Evolutionary conservation across 2,329 filamentous ascomycete genomes (phyloP).

Genomic region (Colletotrichum incanum): DNA sequence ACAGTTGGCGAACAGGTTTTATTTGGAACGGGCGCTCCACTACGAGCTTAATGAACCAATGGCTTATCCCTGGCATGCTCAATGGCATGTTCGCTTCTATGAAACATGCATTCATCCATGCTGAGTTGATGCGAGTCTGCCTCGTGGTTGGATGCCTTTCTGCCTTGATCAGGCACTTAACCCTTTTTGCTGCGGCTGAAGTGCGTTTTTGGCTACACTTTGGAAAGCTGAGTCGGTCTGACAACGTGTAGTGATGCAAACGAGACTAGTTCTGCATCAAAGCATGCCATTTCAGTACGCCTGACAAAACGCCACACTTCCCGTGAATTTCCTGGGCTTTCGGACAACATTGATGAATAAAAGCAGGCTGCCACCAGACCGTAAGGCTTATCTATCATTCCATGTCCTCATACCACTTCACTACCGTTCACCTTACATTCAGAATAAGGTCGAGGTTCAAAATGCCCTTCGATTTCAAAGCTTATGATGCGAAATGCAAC

Average conservation of each 20-base stretch:
- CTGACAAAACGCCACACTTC: background rate
- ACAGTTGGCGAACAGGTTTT: background rate
- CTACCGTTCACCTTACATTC: no score
- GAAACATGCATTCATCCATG: background rate
- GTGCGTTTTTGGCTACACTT: background rate
- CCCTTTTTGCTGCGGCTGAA: constrained; percentile 24
- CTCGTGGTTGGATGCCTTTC: constrained; percentile 17
- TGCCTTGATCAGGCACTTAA: constrained; percentile 6
- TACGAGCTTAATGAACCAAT: background rate
- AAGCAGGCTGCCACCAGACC: background rate
- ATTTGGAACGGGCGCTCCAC: background rate
- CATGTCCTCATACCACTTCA: background rate
- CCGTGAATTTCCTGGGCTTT: background rate
- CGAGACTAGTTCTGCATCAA: background rate
- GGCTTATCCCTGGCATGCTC: background rate
- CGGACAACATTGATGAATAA: background rate
- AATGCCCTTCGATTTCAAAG: constrained; percentile 60
- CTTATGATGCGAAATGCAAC: constrained; percentile 58
- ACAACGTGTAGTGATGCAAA: background rate
- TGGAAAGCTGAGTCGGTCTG: background rate
- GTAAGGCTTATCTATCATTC: background rate
- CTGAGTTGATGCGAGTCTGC: background rate
- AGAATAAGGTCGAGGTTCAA: background rate
- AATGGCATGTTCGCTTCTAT: background rate
- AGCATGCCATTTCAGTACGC: background rate